A percentile compares a stretch with the other conserved stretches of the same genome.
Conservation (phyloP, 768 basidiomycete genomes). For the Tremella mesenterica region DNA sequence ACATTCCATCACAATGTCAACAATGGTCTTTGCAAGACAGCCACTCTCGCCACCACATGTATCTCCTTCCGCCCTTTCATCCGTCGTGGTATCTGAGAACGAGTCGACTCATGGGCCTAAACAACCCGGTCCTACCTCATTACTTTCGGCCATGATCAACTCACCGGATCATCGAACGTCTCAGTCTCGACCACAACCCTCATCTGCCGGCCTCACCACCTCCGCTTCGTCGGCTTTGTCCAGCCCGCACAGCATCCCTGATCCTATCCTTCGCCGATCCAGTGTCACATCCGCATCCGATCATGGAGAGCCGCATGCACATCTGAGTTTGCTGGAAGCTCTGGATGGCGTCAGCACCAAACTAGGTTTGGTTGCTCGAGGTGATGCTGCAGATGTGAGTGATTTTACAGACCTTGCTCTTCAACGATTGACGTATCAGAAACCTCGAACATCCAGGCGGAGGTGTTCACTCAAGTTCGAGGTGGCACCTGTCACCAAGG, state of each 20-base stretch:
- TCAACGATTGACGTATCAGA: background rate
- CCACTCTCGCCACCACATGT: background rate
- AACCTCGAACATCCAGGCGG: background rate
- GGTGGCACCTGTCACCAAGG: constrained; percentile 9
- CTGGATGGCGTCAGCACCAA: constrained; percentile 3
- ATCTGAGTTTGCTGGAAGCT: constrained; percentile 2
- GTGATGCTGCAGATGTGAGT: constrained; percentile 15
- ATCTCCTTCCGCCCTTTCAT: background rate
- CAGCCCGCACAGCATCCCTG: constrained; percentile 9
- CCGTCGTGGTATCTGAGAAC: background rate
- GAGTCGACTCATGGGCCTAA: background rate
- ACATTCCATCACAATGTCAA: background rate
- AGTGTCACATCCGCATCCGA: constrained; percentile 16
- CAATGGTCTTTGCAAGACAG: background rate
- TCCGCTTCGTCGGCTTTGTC: constrained; percentile 24
- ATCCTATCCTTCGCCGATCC: constrained; percentile 20
- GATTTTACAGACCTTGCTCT: background rate
- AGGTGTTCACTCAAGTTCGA: constrained; percentile 14
- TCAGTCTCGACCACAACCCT: background rate
- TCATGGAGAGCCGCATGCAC: constrained; percentile 4
- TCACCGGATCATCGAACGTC: constrained; percentile 2
- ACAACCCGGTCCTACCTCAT: background rate
- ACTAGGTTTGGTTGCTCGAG: constrained; percentile 22
- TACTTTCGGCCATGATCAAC: constrained; percentile 1
- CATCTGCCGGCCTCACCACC: constrained; percentile 11